Evolutionary conservation across 2,329 filamentous ascomycete genomes (phyloP).

Genomic region (Clonostachys chloroleuca): DNA sequence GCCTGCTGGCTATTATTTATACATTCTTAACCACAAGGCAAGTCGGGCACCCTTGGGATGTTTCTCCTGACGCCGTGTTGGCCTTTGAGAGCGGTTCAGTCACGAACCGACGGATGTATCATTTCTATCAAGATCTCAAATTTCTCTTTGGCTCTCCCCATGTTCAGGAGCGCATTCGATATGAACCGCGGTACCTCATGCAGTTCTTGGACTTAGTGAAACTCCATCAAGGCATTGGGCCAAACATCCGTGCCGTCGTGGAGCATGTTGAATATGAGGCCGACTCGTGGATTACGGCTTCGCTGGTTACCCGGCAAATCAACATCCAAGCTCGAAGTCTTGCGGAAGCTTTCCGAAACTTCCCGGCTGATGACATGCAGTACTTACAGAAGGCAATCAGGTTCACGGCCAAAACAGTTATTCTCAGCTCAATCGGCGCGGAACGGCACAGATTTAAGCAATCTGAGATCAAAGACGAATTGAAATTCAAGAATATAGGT

Average conservation of each 20-base stretch:
- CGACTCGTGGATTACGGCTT: slow-evolving; percentile 96
- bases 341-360: slow-evolving; percentile 76
- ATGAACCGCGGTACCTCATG: slow-evolving; percentile 80
- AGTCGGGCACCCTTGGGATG: slow-evolving; percentile 88
- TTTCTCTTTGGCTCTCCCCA: slow-evolving; percentile 86
- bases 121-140: slow-evolving; percentile 93
- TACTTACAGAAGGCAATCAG: slow-evolving; percentile 69
- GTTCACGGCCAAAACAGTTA: slow-evolving; percentile 75
- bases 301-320: slow-evolving; percentile 89
- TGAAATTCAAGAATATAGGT: slow-evolving; percentile 72
- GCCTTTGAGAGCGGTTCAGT: slow-evolving; percentile 94
- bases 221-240: slow-evolving; percentile 94
- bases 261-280: slow-evolving; percentile 98
- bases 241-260: slow-evolving; percentile 83
- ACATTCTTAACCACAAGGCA: slow-evolving; percentile 95
- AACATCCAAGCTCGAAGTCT: slow-evolving; percentile 88
- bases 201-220: slow-evolving; percentile 96
- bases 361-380: slow-evolving; percentile 56
- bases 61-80: slow-evolving; percentile 79
- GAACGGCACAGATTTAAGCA: slow-evolving; percentile 82
- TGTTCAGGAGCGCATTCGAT: slow-evolving; percentile 79
- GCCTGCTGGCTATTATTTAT: slow-evolving; percentile 92
- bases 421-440: slow-evolving; percentile 83
- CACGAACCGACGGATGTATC: slow-evolving; percentile 92
- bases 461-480: slow-evolving; percentile 82